Base-by-base conservation (phyloP, 495 filamentous ascomycete species). In the Hypoxylon crocopeplum region DNA sequence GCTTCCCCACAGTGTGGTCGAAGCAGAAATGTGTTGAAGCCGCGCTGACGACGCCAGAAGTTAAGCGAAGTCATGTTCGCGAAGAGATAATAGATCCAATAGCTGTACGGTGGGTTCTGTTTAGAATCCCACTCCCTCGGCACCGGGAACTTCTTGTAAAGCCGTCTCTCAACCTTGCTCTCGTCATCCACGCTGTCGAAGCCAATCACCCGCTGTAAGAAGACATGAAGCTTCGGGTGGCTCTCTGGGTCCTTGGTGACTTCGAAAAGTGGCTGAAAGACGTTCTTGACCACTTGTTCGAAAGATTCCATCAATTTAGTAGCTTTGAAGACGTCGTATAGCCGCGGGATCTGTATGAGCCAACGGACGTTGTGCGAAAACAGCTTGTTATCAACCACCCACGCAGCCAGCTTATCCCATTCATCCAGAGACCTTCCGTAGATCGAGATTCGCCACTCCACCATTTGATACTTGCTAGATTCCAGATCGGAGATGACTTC, bases 391-490 rank as follows among this genome's bases (percentile, higher is more conserved):
- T 98, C 94, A 13, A 98, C 84, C n/a, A 98, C 94, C 94, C 94
- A 98, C 7, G 90, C 90, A 2, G 94, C 93, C 37, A 98, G 84
- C 66, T 96, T 98, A 70, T 98, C 93, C 94, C 94, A 98, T 72
- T 98, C 94, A 56, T 96, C 88, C 21, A 94, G 75, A 5, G 89
- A 86, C 70, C 90, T 87, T 46, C 94, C 94, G 69, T 98, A 98
- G 55, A 98, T 92, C 10, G 92, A 96, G 49, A 98, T 94, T 13
- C 94, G 90, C 91, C 95, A 98, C 77, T 98, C 94, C 5, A 93
- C 95, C 90, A 98, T 96, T 72, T 98, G 94, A 68, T 98, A 98
- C 70, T 98, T 98, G 82, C 93, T 97, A 25, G 93, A 93, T 72
- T 98, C 94, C 15, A 98, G 77, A 75, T 98, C 94, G n/a, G 91